Conservation (phyloP, 805 yeast genomes). For the Starmerella sirachaensis region DNA sequence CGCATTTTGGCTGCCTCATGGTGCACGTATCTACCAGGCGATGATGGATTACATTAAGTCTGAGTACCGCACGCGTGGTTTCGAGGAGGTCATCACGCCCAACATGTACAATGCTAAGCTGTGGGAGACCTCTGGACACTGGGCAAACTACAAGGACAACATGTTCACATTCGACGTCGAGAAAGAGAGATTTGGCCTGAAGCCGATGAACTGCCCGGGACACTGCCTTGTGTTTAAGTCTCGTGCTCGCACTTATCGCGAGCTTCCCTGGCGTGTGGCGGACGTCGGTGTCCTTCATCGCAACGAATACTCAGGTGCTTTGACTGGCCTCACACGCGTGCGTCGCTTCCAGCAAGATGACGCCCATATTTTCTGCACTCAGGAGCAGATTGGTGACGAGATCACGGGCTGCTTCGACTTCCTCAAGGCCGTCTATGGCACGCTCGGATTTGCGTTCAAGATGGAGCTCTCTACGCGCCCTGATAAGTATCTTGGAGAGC, state of each 20-base stretch:
- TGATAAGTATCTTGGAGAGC: slow-evolving; percentile 87
- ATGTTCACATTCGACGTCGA: slow-evolving; percentile 96
- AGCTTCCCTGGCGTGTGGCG: slow-evolving; percentile 97
- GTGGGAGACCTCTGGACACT: slow-evolving; percentile 98
- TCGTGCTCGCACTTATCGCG: slow-evolving; percentile 91
- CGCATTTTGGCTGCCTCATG: slow-evolving; percentile 98
- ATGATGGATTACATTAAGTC: slow-evolving; percentile 65
- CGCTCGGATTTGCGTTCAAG: slow-evolving; percentile 87
- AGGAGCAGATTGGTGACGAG: slow-evolving; percentile 79
- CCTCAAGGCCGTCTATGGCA: slow-evolving; percentile 73
- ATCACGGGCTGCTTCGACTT: slow-evolving; percentile 76
- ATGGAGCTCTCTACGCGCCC: slow-evolving; percentile 97
- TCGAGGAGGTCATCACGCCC: slow-evolving; percentile 97
- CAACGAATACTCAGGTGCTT: slow-evolving; percentile 91
- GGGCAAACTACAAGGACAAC: slow-evolving; percentile 95
- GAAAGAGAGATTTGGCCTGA: slow-evolving; percentile 86
- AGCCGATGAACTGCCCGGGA: slow-evolving; percentile 96
- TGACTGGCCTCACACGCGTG: slow-evolving; percentile 90
- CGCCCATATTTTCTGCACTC: slow-evolving; percentile 94
- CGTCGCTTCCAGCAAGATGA: slow-evolving; percentile 99
- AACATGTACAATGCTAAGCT: slow-evolving; percentile 95
- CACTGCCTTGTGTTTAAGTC: slow-evolving; percentile 88
- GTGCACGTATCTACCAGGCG: slow-evolving; percentile 90
- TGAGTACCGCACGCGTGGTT: slow-evolving; percentile 88
- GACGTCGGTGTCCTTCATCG: slow-evolving; percentile 96